Conservation (phyloP, 495 filamentous ascomycete species). For the Aspergillus kassunensis region DNA sequence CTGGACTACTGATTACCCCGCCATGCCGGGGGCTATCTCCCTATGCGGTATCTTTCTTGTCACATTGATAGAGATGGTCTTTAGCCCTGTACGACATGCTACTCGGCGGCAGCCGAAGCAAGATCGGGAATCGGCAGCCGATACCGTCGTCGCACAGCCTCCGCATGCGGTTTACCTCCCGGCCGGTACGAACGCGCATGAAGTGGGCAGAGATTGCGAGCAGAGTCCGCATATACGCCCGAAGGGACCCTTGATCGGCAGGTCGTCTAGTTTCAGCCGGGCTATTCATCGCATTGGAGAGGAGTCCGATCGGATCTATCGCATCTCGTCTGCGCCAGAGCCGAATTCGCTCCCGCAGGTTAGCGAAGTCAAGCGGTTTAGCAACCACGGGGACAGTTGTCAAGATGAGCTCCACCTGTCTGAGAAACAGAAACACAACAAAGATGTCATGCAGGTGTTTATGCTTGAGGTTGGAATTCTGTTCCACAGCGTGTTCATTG, state of each 20-base stretch:
- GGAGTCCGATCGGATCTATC: slow-evolving; percentile 22
- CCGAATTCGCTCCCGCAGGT: slow-evolving; percentile 12
- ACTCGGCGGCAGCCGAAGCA: slow-evolving; percentile 11
- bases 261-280: slow-evolving; percentile 29
- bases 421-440: slow-evolving; percentile 27
- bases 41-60: slow-evolving; percentile 65
- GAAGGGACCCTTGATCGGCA: slow-evolving; percentile 27
- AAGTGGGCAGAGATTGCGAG: background rate
- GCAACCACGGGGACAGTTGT: background rate
- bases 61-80: slow-evolving; percentile 66
- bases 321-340: slow-evolving; percentile 26
- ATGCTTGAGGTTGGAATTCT: slow-evolving; percentile 76
- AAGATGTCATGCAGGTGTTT: slow-evolving; percentile 57
- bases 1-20: slow-evolving; percentile 63
- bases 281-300: slow-evolving; percentile 29
- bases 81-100: slow-evolving; percentile 38
- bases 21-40: slow-evolving; percentile 66
- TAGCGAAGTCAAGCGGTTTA: slow-evolving; percentile 12
- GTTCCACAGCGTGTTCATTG: slow-evolving; percentile 78
- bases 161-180: background rate
- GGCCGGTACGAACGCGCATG: background rate
- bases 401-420: background rate
- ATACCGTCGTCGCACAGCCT: background rate
- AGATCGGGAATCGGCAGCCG: slow-evolving; percentile 8
- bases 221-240: slow-evolving; percentile 25